Evolutionary conservation across 768 basidiomycete genomes (phyloP).

Genomic region (Podaxis carcinomalis): DNA sequence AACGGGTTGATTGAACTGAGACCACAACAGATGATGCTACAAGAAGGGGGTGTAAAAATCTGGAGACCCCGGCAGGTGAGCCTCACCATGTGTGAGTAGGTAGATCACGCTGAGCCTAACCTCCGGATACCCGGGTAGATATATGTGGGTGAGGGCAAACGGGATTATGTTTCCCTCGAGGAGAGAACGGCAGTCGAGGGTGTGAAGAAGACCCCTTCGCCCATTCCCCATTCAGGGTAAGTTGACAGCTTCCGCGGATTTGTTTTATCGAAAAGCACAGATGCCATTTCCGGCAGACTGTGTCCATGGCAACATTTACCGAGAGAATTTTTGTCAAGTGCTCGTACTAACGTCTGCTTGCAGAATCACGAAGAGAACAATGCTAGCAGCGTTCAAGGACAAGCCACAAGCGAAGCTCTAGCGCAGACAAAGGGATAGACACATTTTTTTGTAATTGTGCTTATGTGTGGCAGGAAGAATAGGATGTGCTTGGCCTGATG

Average conservation of each 20-base stretch:
- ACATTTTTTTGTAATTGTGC: slow-evolving; percentile 9
- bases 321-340: not conserved
- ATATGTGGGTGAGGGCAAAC: slow-evolving; percentile 70
- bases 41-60: slow-evolving; percentile 86
- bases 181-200: slow-evolving; percentile 55
- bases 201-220: slow-evolving; percentile 53
- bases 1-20: slow-evolving; percentile 3
- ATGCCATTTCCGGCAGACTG: slow-evolving; percentile 17
- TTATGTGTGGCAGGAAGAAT: not conserved
- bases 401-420: slow-evolving; percentile 43
- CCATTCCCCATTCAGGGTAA: slow-evolving; percentile 73
- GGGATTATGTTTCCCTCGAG: slow-evolving; percentile 69
- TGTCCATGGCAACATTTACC: slow-evolving; percentile 33
- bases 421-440: not conserved
- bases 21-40: slow-evolving; percentile 79
- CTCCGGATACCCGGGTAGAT: slow-evolving; percentile 39
- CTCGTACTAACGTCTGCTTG: slow-evolving; percentile 6
- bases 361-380: slow-evolving; percentile 67
- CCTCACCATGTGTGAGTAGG: slow-evolving; percentile 11
- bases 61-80: slow-evolving; percentile 83
- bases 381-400: slow-evolving; percentile 57
- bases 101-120: slow-evolving; percentile 1
- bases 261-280: not conserved
- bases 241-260: slow-evolving; percentile 22
- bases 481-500: slow-evolving; percentile 10